Conservation (phyloP, 768 basidiomycete species). For the Neoboletus brunneissimus region DNA sequence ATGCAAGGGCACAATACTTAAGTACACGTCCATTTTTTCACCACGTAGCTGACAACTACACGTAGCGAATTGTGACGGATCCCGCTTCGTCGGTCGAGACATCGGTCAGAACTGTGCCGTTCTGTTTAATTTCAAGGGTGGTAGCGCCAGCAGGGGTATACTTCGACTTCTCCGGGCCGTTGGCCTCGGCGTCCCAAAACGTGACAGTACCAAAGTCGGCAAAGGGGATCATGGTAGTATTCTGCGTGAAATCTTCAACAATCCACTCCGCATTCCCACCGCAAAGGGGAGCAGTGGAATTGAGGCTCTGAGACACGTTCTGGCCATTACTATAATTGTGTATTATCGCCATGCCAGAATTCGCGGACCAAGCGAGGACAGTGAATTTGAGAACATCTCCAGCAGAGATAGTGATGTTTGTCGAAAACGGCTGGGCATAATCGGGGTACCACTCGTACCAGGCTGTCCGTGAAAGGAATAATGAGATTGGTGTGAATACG, state of each 20-base stretch:
- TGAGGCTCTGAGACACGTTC: neutral
- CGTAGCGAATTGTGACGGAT: constrained; percentile 1
- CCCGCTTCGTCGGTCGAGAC: neutral
- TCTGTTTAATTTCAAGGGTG: constrained; percentile 1
- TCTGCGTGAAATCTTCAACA: neutral
- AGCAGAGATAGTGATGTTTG: neutral
- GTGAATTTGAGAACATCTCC: constrained; percentile 8
- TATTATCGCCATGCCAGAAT: neutral
- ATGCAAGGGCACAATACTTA: no score
- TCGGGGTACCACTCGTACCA: constrained; percentile 14
- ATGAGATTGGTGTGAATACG: neutral
- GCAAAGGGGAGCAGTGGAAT: neutral
- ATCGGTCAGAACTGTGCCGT: constrained; percentile 4
- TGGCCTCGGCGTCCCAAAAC: neutral
- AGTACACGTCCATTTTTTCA: no score
- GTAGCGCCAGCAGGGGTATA: neutral
- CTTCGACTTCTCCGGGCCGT: neutral
- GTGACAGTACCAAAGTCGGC: constrained; percentile 6
- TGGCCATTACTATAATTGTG: constrained; percentile 1
- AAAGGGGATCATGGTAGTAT: neutral
- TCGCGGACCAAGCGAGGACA: neutral
- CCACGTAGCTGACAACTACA: neutral
- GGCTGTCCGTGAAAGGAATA: neutral
- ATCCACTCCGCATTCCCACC: constrained; percentile 13
- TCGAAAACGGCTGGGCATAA: neutral